phyloP scores from a whole-genome alignment of 768 basidiomycete species.

The Tubosaeta sp. region DNA sequence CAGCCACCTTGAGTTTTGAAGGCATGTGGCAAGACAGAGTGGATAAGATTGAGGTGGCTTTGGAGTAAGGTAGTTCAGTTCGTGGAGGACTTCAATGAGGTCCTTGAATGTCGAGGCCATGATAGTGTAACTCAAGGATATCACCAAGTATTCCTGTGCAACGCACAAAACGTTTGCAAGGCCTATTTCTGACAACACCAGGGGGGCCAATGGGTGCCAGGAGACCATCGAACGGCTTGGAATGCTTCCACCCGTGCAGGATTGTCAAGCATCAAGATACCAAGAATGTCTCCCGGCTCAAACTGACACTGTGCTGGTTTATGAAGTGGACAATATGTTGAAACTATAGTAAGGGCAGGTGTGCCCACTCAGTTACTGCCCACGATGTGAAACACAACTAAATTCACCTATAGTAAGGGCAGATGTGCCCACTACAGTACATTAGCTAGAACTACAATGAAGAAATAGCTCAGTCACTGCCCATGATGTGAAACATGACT shows the following conservation, averaged over 20 bases:
- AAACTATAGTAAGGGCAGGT: too few relatives aligned
- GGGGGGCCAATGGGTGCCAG: slow-evolving; percentile 88
- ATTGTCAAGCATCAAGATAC: slow-evolving; percentile 94
- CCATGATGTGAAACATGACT: too few relatives aligned
- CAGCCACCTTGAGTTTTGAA: slow-evolving; percentile 79
- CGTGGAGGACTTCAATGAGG: slow-evolving; percentile 74
- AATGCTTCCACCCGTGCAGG: slow-evolving; percentile 95
- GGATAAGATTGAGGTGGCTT: slow-evolving; percentile 78
- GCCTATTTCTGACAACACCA: slow-evolving; percentile 80
- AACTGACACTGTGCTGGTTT: slow-evolving; percentile 97
- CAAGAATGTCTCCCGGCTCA: slow-evolving; percentile 95
- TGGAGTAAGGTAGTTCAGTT: slow-evolving; percentile 85
- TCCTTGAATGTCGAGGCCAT: slow-evolving; percentile 87
- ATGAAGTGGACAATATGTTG: slow-evolving; percentile 77
- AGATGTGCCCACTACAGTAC: too few relatives aligned
- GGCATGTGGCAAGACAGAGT: slow-evolving; percentile 92
- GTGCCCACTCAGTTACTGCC: too few relatives aligned
- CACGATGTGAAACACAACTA: too few relatives aligned
- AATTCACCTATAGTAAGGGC: too few relatives aligned
- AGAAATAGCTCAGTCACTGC: too few relatives aligned
- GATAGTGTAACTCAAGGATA: slow-evolving; percentile 86
- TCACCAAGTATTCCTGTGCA: slow-evolving; percentile 78
- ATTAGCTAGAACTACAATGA: too few relatives aligned
- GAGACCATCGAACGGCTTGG: slow-evolving; percentile 95
- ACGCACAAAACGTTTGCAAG: slow-evolving; percentile 78